phyloP scores from a whole-genome alignment of 1,284 basidiomycete genomes.

The Boletus subluridellus region DNA sequence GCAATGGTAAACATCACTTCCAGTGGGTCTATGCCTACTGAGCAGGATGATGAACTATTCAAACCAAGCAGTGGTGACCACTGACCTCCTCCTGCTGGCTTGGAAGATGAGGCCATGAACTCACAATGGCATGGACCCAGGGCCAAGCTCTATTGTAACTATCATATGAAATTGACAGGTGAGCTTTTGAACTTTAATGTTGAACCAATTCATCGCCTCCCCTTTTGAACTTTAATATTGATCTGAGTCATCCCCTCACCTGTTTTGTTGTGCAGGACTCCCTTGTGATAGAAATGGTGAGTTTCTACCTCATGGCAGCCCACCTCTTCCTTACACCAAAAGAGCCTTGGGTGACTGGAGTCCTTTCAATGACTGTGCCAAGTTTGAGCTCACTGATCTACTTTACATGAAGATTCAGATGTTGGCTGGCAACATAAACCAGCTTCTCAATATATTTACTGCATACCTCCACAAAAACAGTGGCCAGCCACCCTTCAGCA shows the following conservation, averaged over 20 bases:
- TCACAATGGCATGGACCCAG: neutral
- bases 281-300: neutral
- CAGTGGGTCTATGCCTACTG: too few species aligned
- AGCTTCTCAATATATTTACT: neutral
- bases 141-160: neutral
- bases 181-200: neutral
- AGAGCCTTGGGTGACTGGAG: neutral
- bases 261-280: neutral
- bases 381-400: neutral
- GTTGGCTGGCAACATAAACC: neutral
- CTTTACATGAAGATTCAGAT: neutral
- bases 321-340: neutral
- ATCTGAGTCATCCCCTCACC: neutral
- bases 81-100: too few species aligned
- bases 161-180: neutral
- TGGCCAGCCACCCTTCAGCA: neutral
- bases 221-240: neutral
- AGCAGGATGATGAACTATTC: too few species aligned
- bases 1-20: too few species aligned
- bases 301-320: neutral
- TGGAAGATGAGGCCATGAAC: too few species aligned
- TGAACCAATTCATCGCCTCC: too few species aligned
- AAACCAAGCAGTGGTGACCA: too few species aligned
- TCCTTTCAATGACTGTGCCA: neutral
- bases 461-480: neutral